These are phyloP conservation scores for Neurospora intermedia DNA, from an alignment of 495 filamentous ascomycete genomes.

Conservation along the genomic window DNA sequence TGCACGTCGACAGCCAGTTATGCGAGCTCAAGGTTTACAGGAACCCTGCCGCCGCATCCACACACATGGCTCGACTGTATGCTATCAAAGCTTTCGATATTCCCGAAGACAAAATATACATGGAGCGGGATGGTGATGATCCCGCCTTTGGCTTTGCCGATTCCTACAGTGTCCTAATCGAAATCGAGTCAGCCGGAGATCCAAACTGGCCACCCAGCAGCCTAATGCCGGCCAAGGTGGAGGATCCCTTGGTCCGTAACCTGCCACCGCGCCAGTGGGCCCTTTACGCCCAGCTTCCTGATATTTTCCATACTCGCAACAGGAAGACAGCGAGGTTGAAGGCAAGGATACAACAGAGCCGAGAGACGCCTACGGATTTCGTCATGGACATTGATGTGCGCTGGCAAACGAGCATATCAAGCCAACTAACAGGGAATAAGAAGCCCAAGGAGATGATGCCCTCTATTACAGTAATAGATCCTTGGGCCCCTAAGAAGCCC, in stretches of 20 bases:
- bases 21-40: constrained; percentile 36
- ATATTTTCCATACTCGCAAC: constrained; percentile 28
- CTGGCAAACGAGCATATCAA: constrained; percentile 27
- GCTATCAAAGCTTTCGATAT: constrained; percentile 35
- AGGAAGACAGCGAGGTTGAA: constrained; percentile 27
- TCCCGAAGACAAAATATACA: constrained; percentile 33
- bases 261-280: constrained; percentile 26
- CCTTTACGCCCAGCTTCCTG: constrained; percentile 27
- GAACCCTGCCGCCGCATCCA: constrained; percentile 26
- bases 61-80: constrained; percentile 34
- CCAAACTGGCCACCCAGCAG: constrained; percentile 39
- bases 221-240: constrained; percentile 20
- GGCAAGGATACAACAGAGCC: constrained; percentile 23
- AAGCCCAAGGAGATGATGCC: constrained; percentile 20
- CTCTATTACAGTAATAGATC: constrained; percentile 20
- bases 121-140: constrained; percentile 30
- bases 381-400: constrained; percentile 37
- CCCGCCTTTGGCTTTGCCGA: constrained; percentile 33
- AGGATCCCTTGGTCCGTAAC: constrained; percentile 10
- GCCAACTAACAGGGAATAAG: constrained; percentile 8
- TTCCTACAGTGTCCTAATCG: constrained; percentile 33
- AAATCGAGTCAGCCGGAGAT: constrained; percentile 36
- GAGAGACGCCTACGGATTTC: constrained; percentile 24
- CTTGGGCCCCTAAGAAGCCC: constrained; percentile 19
- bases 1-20: constrained; percentile 37